phyloP scores from a whole-genome alignment of 208 protist species.

The Vickermania spadyakhi region DNA sequence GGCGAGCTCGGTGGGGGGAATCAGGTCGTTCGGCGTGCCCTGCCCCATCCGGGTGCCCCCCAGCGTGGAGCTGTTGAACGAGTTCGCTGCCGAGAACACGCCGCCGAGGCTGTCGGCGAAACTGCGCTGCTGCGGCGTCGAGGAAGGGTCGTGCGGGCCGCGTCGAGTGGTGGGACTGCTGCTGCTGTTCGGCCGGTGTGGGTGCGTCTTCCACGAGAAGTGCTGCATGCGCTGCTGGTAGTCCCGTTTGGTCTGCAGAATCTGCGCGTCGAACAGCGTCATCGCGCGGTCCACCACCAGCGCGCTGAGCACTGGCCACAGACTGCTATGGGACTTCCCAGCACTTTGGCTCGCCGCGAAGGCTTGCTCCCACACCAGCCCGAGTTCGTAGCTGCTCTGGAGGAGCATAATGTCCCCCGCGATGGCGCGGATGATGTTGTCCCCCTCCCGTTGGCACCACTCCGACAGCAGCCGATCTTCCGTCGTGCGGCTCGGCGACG shows the following conservation, averaged over 20 bases:
- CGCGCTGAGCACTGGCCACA: slow-evolving; percentile 31
- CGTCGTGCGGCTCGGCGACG: slow-evolving; percentile 7
- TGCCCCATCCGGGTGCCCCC: not conserved
- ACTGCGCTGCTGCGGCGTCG: slow-evolving; percentile 5
- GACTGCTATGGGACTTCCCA: slow-evolving; percentile 40
- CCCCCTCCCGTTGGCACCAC: slow-evolving; percentile 50
- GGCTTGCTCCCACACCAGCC: slow-evolving; percentile 67
- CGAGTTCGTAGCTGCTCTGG: slow-evolving; percentile 68
- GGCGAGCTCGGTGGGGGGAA: slow-evolving; percentile 23
- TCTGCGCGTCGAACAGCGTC: slow-evolving; percentile 45
- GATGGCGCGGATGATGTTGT: slow-evolving; percentile 30
- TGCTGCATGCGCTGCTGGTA: slow-evolving; percentile 58
- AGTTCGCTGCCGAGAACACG: slow-evolving; percentile 3
- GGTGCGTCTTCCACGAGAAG: slow-evolving; percentile 29
- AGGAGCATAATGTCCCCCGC: slow-evolving; percentile 28
- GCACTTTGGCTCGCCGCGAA: slow-evolving; percentile 19
- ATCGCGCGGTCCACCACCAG: slow-evolving; percentile 36
- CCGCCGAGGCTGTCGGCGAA: not conserved
- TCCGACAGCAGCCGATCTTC: slow-evolving; percentile 17
- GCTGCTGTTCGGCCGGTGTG: not conserved
- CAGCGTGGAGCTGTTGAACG: slow-evolving; percentile 3
- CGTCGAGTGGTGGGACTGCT: not conserved
- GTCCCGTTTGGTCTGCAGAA: slow-evolving; percentile 30
- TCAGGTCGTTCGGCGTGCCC: slow-evolving; percentile 12
- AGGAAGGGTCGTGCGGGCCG: not conserved